phyloP scores from a whole-genome alignment of 352 stramenopile genomes.

The Pythium oligandrum region DNA sequence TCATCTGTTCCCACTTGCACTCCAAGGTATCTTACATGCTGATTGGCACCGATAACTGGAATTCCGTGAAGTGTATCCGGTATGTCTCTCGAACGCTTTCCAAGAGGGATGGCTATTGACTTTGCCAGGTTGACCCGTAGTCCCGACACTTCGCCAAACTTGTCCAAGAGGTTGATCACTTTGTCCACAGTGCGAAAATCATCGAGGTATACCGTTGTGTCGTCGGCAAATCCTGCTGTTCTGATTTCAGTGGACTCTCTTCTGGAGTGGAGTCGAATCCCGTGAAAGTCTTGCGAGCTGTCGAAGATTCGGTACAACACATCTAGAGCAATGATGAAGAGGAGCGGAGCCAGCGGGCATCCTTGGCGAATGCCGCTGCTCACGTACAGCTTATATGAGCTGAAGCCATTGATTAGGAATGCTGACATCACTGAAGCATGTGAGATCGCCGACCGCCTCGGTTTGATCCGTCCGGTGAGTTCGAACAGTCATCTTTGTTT shows the following conservation, averaged over 20 bases:
- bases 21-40: not conserved
- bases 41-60: not conserved
- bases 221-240: not conserved
- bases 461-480: conserved; percentile 23
- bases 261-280: not conserved
- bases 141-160: not conserved
- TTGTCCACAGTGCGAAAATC: not conserved
- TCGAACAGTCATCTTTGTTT: no score
- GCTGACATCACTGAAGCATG: conserved; percentile 38
- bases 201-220: not conserved
- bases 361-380: not conserved
- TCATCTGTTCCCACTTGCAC: not conserved
- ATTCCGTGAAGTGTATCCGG: not conserved
- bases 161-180: not conserved
- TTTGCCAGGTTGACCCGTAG: not conserved
- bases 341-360: not conserved
- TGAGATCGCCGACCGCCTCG: no score
- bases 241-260: not conserved
- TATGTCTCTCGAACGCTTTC: not conserved
- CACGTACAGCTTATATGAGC: no score
- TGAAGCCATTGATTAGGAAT: no score
- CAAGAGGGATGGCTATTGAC: not conserved
- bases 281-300: not conserved
- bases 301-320: not conserved
- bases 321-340: not conserved